phyloP scores from a whole-genome alignment of 148 eudicot genomes.

The Rhododendron ferrugineum region DNA sequence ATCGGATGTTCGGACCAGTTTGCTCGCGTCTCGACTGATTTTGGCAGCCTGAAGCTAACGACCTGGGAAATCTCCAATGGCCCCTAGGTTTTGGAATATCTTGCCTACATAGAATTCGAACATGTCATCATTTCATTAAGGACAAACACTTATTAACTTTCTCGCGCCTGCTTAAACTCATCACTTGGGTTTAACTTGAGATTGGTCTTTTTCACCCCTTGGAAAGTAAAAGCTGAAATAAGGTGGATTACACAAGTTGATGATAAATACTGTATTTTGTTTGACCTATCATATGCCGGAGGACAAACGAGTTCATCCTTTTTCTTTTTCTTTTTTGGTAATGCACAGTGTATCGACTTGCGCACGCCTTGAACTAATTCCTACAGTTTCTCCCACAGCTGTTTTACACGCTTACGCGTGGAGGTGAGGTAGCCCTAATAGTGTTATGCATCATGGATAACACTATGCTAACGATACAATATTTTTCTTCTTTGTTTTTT shows the following conservation, averaged over 20 bases:
- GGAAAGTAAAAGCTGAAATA: not conserved
- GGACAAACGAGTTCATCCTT: not conserved
- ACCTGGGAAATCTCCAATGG: not conserved
- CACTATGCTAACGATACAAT: not conserved
- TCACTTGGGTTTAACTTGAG: not conserved
- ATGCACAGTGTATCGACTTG: too few species aligned
- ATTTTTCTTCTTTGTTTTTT: not conserved
- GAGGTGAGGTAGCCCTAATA: too few species aligned
- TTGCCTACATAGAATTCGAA: not conserved
- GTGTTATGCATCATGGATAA: too few species aligned
- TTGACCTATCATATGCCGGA: not conserved
- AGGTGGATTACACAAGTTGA: not conserved
- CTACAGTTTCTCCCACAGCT: too few species aligned
- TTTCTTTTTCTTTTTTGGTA: too few species aligned
- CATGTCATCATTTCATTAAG: too few species aligned
- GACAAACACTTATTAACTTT: too few species aligned
- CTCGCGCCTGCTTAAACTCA: too few species aligned
- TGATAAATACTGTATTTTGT: not conserved
- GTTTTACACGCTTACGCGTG: too few species aligned
- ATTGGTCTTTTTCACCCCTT: not conserved
- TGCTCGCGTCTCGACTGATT: not conserved
- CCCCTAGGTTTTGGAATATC: not conserved
- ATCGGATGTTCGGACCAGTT: not conserved
- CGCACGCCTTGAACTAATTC: too few species aligned
- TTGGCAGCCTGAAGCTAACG: too few species aligned